These are phyloP conservation scores for Zygosaccharomyces sapae DNA, from an alignment of 1,139 yeast genomes.

Conservation along the genomic window DNA sequence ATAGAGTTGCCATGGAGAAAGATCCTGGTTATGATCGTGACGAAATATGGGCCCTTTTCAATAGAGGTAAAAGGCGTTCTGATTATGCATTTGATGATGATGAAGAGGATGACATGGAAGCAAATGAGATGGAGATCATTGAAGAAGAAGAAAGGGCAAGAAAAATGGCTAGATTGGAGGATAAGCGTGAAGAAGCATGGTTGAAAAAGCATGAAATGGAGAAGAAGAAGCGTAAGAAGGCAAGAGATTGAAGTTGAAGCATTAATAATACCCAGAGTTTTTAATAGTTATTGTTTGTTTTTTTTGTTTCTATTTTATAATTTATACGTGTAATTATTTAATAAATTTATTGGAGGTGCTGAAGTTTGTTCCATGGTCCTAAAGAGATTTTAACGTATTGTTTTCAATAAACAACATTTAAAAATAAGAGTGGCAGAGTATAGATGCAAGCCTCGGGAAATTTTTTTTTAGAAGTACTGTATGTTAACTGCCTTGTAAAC, in stretches of 20 bases:
- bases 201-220: slow-evolving; percentile 48
- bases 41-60: slow-evolving; percentile 86
- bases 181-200: slow-evolving; percentile 55
- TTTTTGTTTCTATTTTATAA: not conserved
- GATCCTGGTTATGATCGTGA: slow-evolving; percentile 62
- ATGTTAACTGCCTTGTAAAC: no score
- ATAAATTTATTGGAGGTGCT: not conserved
- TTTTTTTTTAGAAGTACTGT: not conserved
- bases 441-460: not conserved
- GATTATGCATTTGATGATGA: slow-evolving; percentile 44
- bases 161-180: slow-evolving; percentile 59
- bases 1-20: slow-evolving; percentile 18
- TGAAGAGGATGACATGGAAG: slow-evolving; percentile 76
- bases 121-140: slow-evolving; percentile 81
- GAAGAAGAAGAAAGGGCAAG: slow-evolving; percentile 74
- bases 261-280: not conserved
- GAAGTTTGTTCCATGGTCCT: not conserved
- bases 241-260: slow-evolving; percentile 5
- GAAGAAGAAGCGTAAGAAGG: slow-evolving; percentile 33
- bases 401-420: not conserved
- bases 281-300: not conserved
- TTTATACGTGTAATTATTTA: not conserved
- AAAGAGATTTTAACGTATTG: not conserved
- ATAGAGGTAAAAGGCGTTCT: slow-evolving; percentile 53
- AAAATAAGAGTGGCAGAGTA: not conserved